Evolutionary conservation across 768 basidiomycete genomes (phyloP), one percentile per base, ranked within the genome.

Genomic region (Amanita pseudoporphyria): DNA sequence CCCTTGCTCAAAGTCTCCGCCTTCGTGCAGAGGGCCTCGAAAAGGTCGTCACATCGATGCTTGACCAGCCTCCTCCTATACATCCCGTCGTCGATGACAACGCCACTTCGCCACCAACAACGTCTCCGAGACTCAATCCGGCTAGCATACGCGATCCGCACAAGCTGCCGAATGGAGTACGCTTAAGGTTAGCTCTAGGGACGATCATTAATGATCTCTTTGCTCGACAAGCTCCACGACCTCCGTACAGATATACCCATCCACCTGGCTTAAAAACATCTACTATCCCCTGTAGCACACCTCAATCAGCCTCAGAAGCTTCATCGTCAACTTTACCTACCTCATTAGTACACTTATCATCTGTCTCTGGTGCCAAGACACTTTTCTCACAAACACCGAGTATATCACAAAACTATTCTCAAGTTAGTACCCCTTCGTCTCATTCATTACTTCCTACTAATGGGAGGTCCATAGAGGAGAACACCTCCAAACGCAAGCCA

Each of bases 161-260:
- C 54, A 78, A 71, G 1, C 66, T 91, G 3, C 88, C 88, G 0
- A 88, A 90, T 55, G 87, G 87, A 10, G 86, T 92, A 31, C 76
- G 89, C 5, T 71, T 92, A 43, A 73, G 88, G 24, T 72, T 91
- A 5, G 82, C 83, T 1, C 68, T 92, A 31, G 79, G 79, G 2
- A 83, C 84, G 0, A 78, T 91, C 48, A 74, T 90, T 63, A 90
- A 90, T 54, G 87, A 90, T 56, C 66, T 92, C 6, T 90, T 90
- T 59, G 81, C 84, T 21, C 76, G 87, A 19, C 80, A 83, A 58
- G 71, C 78, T 0, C 81, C 81, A n/a, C 67, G 67, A 5, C 69
- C 70, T n/a, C 71, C 71, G 1, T 70, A 71, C 49, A 66, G 75
- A 28, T 70, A 71, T 49, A 63, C 67, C 6, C 63, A 67, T 44